A percentile compares a stretch with the other conserved stretches of the same genome.
Evolutionary conservation across 768 basidiomycete genomes (phyloP).

Genomic region (Podaxis sp.): DNA sequence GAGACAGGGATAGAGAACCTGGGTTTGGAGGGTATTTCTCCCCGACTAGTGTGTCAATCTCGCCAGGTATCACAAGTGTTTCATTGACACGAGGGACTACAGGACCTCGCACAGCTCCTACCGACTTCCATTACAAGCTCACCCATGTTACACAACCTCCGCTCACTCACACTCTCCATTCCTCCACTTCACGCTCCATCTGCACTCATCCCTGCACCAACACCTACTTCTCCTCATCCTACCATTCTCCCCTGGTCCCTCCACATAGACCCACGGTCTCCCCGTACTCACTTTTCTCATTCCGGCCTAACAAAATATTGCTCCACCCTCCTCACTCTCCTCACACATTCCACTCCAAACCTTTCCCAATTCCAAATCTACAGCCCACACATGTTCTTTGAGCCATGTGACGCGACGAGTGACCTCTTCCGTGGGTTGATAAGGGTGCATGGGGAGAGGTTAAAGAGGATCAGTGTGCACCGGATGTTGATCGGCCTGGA

Average conservation of each 20-base stretch:
- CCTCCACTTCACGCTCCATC: constrained; percentile 33
- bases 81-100: neutral
- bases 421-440: constrained; percentile 51
- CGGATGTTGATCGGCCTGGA: constrained; percentile 51
- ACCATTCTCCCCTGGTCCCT: neutral
- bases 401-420: constrained; percentile 32
- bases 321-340: constrained; percentile 21
- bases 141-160: constrained; percentile 37
- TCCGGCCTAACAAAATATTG: neutral
- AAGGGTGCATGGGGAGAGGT: constrained; percentile 40
- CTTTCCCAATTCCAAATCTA: constrained; percentile 53
- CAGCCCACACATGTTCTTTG: constrained; percentile 33
- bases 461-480: constrained; percentile 60
- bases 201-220: neutral
- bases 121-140: constrained; percentile 25
- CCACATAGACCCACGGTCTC: neutral
- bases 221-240: neutral
- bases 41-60: constrained; percentile 44
- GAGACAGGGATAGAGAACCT: constrained; percentile 45
- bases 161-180: constrained; percentile 31
- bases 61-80: neutral
- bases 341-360: constrained; percentile 47
- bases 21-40: constrained; percentile 59
- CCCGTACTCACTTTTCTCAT: neutral
- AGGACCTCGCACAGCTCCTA: constrained; percentile 47